Evolutionary conservation across 177 flowering plant species (phyloP).

Genomic region (Telopea speciosissima): DNA sequence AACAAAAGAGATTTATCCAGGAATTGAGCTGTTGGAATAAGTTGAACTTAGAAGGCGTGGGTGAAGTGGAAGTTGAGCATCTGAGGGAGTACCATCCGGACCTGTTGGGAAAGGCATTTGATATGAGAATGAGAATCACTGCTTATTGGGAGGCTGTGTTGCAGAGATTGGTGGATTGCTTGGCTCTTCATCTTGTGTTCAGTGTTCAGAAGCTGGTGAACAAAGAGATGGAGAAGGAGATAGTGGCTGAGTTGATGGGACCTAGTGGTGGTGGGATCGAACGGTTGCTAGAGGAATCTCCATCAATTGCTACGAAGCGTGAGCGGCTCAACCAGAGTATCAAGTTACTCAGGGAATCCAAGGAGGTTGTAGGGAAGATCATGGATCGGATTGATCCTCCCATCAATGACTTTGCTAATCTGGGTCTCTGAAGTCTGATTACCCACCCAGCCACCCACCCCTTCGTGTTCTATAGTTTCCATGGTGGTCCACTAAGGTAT

Average conservation of each 20-base stretch:
- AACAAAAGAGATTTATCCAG: constrained; percentile 9
- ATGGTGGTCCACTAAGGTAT: too few species aligned
- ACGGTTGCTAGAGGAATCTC: constrained; percentile 28
- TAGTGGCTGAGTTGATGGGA: constrained; percentile 21
- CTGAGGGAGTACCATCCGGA: background rate
- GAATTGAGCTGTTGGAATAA: background rate
- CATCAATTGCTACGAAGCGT: constrained; percentile 20
- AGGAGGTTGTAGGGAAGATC: constrained; percentile 22
- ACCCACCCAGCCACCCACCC: too few species aligned
- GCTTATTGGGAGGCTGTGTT: constrained; percentile 2
- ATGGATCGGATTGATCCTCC: constrained; percentile 20
- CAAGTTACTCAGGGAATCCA: constrained; percentile 28
- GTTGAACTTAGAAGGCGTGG: background rate
- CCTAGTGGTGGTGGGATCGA: constrained; percentile 20
- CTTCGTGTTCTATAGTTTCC: too few species aligned
- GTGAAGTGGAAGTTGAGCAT: background rate
- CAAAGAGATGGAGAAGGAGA: background rate
- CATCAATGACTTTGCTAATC: too few species aligned
- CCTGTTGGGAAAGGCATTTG: background rate
- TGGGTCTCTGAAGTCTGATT: too few species aligned
- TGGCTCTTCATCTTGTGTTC: background rate
- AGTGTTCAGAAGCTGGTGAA: background rate
- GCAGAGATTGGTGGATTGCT: background rate
- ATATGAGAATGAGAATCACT: background rate
- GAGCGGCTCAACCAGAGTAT: constrained; percentile 22